Base-by-base conservation (phyloP, 169 alveolate species). In the Besnoitia besnoiti region DNA sequence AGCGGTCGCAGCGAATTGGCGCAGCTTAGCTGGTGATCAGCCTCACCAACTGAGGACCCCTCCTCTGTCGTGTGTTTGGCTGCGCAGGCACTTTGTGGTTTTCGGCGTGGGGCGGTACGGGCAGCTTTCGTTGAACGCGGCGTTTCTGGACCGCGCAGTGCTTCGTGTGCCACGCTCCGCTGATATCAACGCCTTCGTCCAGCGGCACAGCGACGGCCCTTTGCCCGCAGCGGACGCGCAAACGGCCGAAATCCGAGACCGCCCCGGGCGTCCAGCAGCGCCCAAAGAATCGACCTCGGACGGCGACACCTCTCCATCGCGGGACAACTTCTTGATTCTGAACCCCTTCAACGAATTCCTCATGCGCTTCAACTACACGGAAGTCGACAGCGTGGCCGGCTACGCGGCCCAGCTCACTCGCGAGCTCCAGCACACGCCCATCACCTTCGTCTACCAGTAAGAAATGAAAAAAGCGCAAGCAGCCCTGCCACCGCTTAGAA, bases 311-410 rank as follows among this genome's bases (percentile, higher is more conserved):
- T n/a, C 80, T 30, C 10, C 21, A 0, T 14, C 42, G 42, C 10
- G 42, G 7, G 80, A 67, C 80, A 67, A 67, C 44, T 67, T 90
- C 40, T 47, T 90, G 33, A 80, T 79, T 51, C 73, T 90, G 42
- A 79, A 90, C 21, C 93, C 90, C 39, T 90, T 90, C 73, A 79
- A 51, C 42, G 93, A 79, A 14, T 90, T 39, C 30, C 73, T 90
- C 51, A 61, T 90, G 40, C 89, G 93, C 50, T 90, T 90, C 76
- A 90, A 90, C 75, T 90, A 90, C 90, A 80, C 93, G 47, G 93
- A 90, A 90, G 93, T 90, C 51, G 85, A 88, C 93, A 88, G 59
- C 51, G 62, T 90, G 50, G 51, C 47, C 39, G 59, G 85, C 44
- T 90, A 90, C 88, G 93, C 93, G 0, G 93, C 39, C 75, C 55